Evolutionary conservation across 2,329 filamentous ascomycete genomes (phyloP).

Genomic region (Penicillium sp.): DNA sequence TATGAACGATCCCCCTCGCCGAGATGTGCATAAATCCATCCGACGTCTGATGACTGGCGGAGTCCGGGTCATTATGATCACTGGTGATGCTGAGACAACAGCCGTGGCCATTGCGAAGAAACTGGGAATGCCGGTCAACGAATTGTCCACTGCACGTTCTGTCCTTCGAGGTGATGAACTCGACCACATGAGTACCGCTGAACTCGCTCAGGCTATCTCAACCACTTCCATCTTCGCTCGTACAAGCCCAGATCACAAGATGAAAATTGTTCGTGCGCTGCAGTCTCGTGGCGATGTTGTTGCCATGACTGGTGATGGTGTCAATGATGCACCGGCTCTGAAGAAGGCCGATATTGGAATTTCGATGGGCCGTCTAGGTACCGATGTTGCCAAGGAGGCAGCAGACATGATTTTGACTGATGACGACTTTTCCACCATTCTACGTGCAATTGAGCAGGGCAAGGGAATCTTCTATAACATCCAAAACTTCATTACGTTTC

Average conservation of each 20-base stretch:
- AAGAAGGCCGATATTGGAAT: conserved; percentile 98
- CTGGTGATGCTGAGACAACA: conserved; percentile 91
- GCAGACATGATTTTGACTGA: conserved; percentile 85
- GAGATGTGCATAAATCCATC: conserved; percentile 86
- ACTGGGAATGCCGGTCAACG: conserved; percentile 82
- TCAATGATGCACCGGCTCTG: conserved; percentile 93
- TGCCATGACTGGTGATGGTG: conserved; percentile 97
- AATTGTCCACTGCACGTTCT: conserved; percentile 53
- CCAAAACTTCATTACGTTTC: conserved; percentile 98
- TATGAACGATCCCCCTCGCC: conserved; percentile 94
- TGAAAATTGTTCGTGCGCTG: conserved; percentile 91
- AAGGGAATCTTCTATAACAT: conserved; percentile 99
- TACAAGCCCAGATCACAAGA: conserved; percentile 94
- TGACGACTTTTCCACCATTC: conserved; percentile 86
- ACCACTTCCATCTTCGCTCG: conserved; percentile 93
- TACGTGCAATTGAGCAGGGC: conserved; percentile 94
- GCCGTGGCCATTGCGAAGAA: conserved; percentile 91
- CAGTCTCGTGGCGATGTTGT: conserved; percentile 94
- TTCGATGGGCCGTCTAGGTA: conserved; percentile 91
- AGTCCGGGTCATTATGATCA: conserved; percentile 98
- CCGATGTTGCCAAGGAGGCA: conserved; percentile 94
- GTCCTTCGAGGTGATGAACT: conserved; percentile 88
- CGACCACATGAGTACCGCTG: conserved; percentile 83
- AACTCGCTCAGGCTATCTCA: conserved; percentile 78
- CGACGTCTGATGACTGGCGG: conserved; percentile 86